These are phyloP conservation scores for Flaveria brownii DNA, from an alignment of 129 eudicot species.

Conservation along the genomic window DNA sequence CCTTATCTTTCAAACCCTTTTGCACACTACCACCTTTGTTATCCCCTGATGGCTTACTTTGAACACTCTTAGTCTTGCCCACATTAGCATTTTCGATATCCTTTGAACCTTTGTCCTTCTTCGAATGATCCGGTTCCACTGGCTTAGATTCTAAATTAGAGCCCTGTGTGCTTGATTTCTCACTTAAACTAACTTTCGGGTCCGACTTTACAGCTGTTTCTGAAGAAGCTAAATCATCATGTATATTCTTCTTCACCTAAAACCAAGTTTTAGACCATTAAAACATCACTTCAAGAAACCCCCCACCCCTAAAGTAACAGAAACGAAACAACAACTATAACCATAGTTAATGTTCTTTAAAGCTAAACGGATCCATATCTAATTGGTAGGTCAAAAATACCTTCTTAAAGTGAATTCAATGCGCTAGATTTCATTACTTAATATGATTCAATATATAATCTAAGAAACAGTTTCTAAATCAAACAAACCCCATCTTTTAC, in stretches of 20 bases:
- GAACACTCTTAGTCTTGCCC: slow-evolving; percentile 33
- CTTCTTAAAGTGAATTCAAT: not conserved
- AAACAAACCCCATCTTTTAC: not conserved
- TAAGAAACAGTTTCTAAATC: not conserved
- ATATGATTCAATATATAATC: slow-evolving; percentile 1
- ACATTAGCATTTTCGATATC: slow-evolving; percentile 20
- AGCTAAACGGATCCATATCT: not conserved
- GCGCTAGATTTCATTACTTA: slow-evolving; percentile 5
- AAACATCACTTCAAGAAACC: not conserved
- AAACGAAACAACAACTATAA: no score
- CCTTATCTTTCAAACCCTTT: slow-evolving; percentile 31
- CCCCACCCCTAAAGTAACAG: no score
- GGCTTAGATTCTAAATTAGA: slow-evolving; percentile 33
- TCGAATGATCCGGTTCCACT: slow-evolving; percentile 30
- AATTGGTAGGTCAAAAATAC: not conserved
- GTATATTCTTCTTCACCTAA: slow-evolving; percentile 41
- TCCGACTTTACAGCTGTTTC: slow-evolving; percentile 17
- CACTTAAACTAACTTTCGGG: slow-evolving; percentile 26
- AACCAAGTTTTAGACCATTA: slow-evolving; percentile 12
- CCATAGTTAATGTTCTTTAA: no score
- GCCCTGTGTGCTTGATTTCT: slow-evolving; percentile 28
- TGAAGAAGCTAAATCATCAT: slow-evolving; percentile 26
- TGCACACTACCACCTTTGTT: slow-evolving; percentile 33
- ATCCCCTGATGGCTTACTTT: slow-evolving; percentile 29
- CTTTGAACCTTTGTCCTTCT: slow-evolving; percentile 40